Conservation (phyloP, 495 filamentous ascomycete species). For the Schizothecium vesticola region DNA sequence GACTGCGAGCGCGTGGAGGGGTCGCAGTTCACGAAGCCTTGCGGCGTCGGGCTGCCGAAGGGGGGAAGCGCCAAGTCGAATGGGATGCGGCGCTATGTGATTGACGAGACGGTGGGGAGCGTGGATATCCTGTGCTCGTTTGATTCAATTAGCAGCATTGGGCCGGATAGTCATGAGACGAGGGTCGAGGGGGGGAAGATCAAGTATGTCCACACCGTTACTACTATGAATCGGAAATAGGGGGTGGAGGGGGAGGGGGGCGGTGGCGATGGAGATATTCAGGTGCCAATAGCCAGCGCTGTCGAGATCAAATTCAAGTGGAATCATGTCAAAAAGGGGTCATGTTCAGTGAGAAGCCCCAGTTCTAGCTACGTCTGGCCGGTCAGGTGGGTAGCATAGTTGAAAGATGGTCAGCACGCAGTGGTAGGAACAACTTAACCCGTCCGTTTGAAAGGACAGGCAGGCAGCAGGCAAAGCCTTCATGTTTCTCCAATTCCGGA, state of each 20-base stretch:
- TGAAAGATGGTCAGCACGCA: neutral
- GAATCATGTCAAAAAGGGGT: neutral
- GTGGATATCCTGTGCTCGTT: constrained; percentile 33
- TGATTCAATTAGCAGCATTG: constrained; percentile 23
- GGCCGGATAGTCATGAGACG: constrained; percentile 32
- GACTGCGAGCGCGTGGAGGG: constrained; percentile 36
- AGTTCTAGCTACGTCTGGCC: too few relatives aligned
- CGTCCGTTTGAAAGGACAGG: neutral
- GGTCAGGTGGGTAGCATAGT: neutral
- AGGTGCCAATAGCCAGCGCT: too few relatives aligned
- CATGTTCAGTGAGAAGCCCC: neutral
- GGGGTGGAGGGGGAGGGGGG: neutral
- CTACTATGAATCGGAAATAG: neutral
- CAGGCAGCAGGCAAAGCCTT: neutral
- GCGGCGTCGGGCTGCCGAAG: neutral
- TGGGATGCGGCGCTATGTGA: constrained; percentile 30
- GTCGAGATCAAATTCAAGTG: neutral
- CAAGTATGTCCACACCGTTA: constrained; percentile 33
- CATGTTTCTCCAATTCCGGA: neutral
- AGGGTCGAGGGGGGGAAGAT: constrained; percentile 33
- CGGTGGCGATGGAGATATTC: neutral
- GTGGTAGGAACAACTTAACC: neutral
- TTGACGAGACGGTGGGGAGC: constrained; percentile 33
- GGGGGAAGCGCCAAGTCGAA: constrained; percentile 27
- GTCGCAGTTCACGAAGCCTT: constrained; percentile 5